Percentiles rank a stretch among this genome's conserved stretches.
Conservation (phyloP, 2,329 filamentous ascomycete genomes). For the Ceratocystis colombiana region DNA sequence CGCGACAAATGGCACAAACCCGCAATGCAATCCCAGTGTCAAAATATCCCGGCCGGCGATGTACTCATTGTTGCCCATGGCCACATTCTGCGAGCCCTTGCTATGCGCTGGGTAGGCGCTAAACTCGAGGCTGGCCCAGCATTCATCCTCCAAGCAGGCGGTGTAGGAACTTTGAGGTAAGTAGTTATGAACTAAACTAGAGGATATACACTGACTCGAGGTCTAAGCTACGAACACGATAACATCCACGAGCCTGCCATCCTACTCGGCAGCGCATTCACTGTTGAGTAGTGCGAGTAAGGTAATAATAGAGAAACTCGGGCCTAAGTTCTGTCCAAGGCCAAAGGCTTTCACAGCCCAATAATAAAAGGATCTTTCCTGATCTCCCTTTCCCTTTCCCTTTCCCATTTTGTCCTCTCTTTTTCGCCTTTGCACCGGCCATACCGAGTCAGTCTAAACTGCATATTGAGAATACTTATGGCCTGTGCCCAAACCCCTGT, state of each 20-base stretch:
- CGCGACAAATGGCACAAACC: constrained; percentile 53
- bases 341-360: neutral
- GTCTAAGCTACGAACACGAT: constrained; percentile 63
- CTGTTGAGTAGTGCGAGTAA: constrained; percentile 34
- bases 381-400: neutral
- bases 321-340: neutral
- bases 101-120: constrained; percentile 73
- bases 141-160: constrained; percentile 80
- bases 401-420: neutral
- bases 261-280: constrained; percentile 62
- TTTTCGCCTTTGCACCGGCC: constrained; percentile 4
- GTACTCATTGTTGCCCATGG: constrained; percentile 70
- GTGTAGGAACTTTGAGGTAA: constrained; percentile 67
- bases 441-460: constrained; percentile 2
- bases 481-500: constrained; percentile 2
- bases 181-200: constrained; percentile 25
- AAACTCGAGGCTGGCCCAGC: constrained; percentile 63
- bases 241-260: constrained; percentile 70
- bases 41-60: constrained; percentile 30
- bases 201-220: neutral
- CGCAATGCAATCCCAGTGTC: constrained; percentile 45
- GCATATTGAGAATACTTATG: neutral
- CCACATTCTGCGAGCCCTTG: constrained; percentile 78
- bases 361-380: neutral
- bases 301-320: neutral